Conservation (phyloP, 768 basidiomycete species). For the Nevesoporus exiguus region DNA sequence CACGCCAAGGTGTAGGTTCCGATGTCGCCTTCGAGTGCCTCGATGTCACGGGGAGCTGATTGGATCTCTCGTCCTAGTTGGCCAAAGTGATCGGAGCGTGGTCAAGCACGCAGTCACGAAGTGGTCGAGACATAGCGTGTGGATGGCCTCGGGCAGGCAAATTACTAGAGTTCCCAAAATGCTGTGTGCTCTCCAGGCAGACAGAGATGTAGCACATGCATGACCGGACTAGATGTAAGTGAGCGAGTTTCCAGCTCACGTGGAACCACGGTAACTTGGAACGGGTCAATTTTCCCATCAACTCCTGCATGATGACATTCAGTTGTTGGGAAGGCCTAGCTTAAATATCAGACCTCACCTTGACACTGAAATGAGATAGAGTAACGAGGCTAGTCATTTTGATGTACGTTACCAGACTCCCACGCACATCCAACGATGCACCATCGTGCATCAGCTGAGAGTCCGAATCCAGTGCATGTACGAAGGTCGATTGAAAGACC, state of each 20-base stretch:
- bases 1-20: neutral
- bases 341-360: neutral
- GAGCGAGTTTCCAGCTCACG: too few species aligned
- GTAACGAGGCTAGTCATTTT: neutral
- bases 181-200: too few species aligned
- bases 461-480: neutral
- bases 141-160: too few species aligned
- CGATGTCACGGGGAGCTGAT: neutral
- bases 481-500: neutral
- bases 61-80: neutral
- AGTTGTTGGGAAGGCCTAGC: too few species aligned
- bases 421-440: constrained; percentile 1
- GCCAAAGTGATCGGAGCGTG: neutral
- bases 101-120: neutral
- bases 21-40: neutral
- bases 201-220: too few species aligned
- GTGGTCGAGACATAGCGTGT: too few species aligned
- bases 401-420: constrained; percentile 3
- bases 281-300: too few species aligned
- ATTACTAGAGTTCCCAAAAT: too few species aligned
- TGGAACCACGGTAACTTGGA: too few species aligned
- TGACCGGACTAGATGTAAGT: too few species aligned
- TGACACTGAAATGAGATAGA: too few species aligned
- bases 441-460: constrained; percentile 2
- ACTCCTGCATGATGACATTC: neutral